Conservation (phyloP, 2,329 filamentous ascomycete species). For the Microcyclospora pomicola region DNA sequence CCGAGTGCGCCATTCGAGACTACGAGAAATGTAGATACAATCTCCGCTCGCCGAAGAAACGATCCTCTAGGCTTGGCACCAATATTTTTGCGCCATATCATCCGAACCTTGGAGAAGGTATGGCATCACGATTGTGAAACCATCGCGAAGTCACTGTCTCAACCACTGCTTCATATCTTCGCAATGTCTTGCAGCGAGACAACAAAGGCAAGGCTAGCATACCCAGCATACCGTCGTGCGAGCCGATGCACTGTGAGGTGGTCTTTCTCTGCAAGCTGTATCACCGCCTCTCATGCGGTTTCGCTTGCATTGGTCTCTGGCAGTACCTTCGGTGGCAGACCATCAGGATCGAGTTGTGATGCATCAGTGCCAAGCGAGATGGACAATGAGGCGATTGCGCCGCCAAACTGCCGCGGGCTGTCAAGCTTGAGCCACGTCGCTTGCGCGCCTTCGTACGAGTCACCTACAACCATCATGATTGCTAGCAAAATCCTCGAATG, state of each 20-base stretch:
- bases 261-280: conserved; percentile 11
- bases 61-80: conserved; percentile 12
- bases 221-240: conserved; percentile 13
- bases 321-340: conserved; percentile 11
- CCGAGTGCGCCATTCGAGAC: no score
- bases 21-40: no score
- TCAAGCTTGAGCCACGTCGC: conserved; percentile 13
- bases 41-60: conserved; percentile 7
- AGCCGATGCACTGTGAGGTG: conserved; percentile 13
- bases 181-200: conserved; percentile 11
- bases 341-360: conserved; percentile 11
- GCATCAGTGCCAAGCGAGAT: conserved; percentile 13
- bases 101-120: conserved; percentile 14
- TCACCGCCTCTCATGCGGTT: conserved; percentile 9
- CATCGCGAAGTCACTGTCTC: conserved; percentile 11
- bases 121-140: conserved; percentile 14
- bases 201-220: conserved; percentile 11
- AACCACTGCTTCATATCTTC: conserved; percentile 14
- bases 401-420: conserved; percentile 12
- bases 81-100: conserved; percentile 11
- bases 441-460: conserved; percentile 13
- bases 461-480: conserved; percentile 14
- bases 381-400: conserved; percentile 12
- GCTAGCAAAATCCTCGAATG: conserved; percentile 16
- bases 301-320: conserved; percentile 14